Percentiles rank a stretch among this genome's conserved stretches.
phyloP scores from a whole-genome alignment of 2,329 filamentous ascomycete genomes.

The Botryotinia narcissicola region DNA sequence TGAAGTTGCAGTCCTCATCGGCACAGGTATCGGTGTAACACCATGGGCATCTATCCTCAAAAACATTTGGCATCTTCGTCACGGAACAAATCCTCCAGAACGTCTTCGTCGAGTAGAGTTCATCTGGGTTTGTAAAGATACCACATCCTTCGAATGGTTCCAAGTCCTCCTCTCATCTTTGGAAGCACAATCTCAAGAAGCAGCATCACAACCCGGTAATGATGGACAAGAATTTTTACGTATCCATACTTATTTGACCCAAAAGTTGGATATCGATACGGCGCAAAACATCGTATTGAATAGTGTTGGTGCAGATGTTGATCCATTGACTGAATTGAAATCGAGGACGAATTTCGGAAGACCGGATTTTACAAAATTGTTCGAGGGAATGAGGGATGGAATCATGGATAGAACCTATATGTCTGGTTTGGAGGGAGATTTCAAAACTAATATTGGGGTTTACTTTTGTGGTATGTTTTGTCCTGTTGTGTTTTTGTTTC shows the following conservation, averaged over 20 bases:
- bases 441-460: constrained; percentile 85
- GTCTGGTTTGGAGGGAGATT: constrained; percentile 71
- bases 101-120: constrained; percentile 95
- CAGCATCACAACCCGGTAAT: constrained; percentile 64
- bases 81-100: constrained; percentile 82
- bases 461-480: constrained; percentile 87
- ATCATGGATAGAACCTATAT: constrained; percentile 85
- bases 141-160: constrained; percentile 97
- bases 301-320: constrained; percentile 80
- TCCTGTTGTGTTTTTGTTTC: too few relatives aligned
- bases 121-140: constrained; percentile 98
- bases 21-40: constrained; percentile 83
- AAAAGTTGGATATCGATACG: constrained; percentile 86
- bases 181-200: constrained; percentile 76
- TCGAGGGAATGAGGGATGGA: constrained; percentile 82
- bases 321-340: constrained; percentile 89
- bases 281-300: constrained; percentile 97
- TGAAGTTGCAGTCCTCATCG: constrained; percentile 81
- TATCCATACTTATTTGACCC: constrained; percentile 97
- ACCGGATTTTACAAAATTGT: constrained; percentile 80
- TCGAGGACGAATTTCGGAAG: constrained; percentile 91
- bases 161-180: constrained; percentile 89
- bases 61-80: constrained; percentile 96
- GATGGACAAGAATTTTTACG: constrained; percentile 82
- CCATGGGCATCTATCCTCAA: constrained; percentile 88